Evolutionary conservation across 768 basidiomycete species (phyloP).

Genomic region (Strobilomyces confusus): DNA sequence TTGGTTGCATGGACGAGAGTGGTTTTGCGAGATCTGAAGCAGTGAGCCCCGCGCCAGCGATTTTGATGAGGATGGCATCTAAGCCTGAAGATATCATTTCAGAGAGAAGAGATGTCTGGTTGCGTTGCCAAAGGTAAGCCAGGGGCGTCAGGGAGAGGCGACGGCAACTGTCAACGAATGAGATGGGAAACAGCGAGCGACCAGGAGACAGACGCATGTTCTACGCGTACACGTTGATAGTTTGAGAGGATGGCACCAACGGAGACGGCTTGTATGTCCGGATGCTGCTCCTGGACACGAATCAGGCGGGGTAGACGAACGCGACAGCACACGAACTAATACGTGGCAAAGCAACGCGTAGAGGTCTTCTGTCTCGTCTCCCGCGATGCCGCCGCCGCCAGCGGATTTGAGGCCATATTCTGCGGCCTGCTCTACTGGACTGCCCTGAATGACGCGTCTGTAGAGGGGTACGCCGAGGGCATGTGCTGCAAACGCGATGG

Average conservation of each 20-base stretch:
- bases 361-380: slow-evolving; percentile 97
- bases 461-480: slow-evolving; percentile 87
- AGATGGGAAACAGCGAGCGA: background rate
- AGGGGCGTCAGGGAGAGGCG: slow-evolving; percentile 77
- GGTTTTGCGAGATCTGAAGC: slow-evolving; percentile 74
- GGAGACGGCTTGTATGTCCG: slow-evolving; percentile 81
- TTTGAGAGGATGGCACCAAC: slow-evolving; percentile 97
- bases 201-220: slow-evolving; percentile 76
- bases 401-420: slow-evolving; percentile 78
- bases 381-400: slow-evolving; percentile 50
- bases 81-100: slow-evolving; percentile 84
- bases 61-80: slow-evolving; percentile 86
- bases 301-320: background rate
- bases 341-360: slow-evolving; percentile 66
- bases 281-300: slow-evolving; percentile 56
- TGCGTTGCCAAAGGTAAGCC: slow-evolving; percentile 90
- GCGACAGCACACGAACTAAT: slow-evolving; percentile 52
- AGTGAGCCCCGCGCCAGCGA: slow-evolving; percentile 89
- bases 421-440: slow-evolving; percentile 71
- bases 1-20: slow-evolving; percentile 69
- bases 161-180: slow-evolving; percentile 53
- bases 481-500: slow-evolving; percentile 78
- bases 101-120: slow-evolving; percentile 77
- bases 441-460: slow-evolving; percentile 74
- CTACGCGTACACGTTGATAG: slow-evolving; percentile 94